Evolutionary conservation across 2,329 filamentous ascomycete species (phyloP).

Genomic region (Alternaria novae-zelandiae): DNA sequence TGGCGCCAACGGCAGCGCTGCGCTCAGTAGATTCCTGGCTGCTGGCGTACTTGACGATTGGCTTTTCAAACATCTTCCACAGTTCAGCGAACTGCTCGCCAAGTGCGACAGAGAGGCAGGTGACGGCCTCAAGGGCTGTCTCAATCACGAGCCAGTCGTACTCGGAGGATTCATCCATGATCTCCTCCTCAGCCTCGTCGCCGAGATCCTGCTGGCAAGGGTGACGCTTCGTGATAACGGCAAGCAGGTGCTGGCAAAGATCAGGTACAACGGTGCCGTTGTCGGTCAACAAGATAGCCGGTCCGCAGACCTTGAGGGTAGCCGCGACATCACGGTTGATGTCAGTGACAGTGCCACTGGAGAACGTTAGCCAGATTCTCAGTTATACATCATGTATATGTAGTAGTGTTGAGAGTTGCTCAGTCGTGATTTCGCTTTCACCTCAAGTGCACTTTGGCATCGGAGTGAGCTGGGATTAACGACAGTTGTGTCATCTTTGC

Average conservation of each 20-base stretch:
- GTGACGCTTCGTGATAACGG: constrained; percentile 88
- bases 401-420: constrained; percentile 54
- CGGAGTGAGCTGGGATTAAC: constrained; percentile 99
- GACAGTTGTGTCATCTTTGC: constrained; percentile 78
- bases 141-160: constrained; percentile 98
- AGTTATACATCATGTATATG: constrained; percentile 13
- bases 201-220: constrained; percentile 91
- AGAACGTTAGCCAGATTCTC: constrained; percentile 24
- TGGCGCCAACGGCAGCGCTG: constrained; percentile 86
- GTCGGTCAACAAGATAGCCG: constrained; percentile 77
- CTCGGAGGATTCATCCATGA: constrained; percentile 78
- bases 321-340: constrained; percentile 93
- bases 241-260: constrained; percentile 74
- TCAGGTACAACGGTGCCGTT: constrained; percentile 71
- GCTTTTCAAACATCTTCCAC: constrained; percentile 96
- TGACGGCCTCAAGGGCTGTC: constrained; percentile 88
- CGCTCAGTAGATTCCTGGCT: constrained; percentile 87
- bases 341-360: constrained; percentile 85
- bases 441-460: constrained; percentile 86
- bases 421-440: constrained; percentile 75
- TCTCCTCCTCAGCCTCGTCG: constrained; percentile 74
- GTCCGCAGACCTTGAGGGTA: constrained; percentile 88
- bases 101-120: constrained; percentile 81
- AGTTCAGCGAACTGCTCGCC: constrained; percentile 82
- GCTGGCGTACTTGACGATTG: constrained; percentile 83